Evolutionary conservation across 1,284 basidiomycete genomes (phyloP), one percentile per base, ranked within the genome.

Genomic region (Spongispora temasekensis): DNA sequence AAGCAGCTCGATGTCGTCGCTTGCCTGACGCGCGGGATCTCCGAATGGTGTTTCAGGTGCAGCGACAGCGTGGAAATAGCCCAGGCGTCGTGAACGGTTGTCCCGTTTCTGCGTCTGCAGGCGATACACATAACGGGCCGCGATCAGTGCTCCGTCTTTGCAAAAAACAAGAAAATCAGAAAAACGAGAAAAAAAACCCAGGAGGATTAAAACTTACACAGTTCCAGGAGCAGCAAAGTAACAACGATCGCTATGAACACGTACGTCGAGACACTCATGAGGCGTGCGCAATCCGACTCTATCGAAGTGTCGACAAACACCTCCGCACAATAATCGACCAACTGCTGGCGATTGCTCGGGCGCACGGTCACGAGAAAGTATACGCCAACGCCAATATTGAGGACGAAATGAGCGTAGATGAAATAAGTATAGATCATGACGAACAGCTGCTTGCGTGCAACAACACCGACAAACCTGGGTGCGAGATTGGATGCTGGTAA

Each of bases 361-460:
- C 79, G 78, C 64, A 87, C 75, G 60, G 80, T 68, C 61, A 77
- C 79, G 44, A 86, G 76, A 64, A 87, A 77, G 70, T 81, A 88
- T 56, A 71, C 72, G 31, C 83, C 83, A 56, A 83, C 78, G 25
- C 71, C 78, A 66, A 88, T 61, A 68, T 86, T 87, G 76, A 88
- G 61, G 61, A 83, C 42, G 66, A 87, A 81, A 74, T 88, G 85
- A 61, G 79, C 63, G 73, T 84, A 86, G 61, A 85, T 74, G 67
- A 83, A 81, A 64, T 82, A 83, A 5, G 82, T 76, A 65, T 87
- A 88, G 30, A 79, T 77, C 66, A 79, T 79, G 56, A 85, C 77
- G 68, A 89, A 86, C 3, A 76, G 66, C 69, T 86, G 84, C 66
- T 88, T 87, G 65, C 83, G 83, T 46, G 83, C 81, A 56, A 87